Evolutionary conservation across 148 eudicot species (phyloP), one percentile per base, ranked within the genome.

Genomic region (Camellia japonica): DNA sequence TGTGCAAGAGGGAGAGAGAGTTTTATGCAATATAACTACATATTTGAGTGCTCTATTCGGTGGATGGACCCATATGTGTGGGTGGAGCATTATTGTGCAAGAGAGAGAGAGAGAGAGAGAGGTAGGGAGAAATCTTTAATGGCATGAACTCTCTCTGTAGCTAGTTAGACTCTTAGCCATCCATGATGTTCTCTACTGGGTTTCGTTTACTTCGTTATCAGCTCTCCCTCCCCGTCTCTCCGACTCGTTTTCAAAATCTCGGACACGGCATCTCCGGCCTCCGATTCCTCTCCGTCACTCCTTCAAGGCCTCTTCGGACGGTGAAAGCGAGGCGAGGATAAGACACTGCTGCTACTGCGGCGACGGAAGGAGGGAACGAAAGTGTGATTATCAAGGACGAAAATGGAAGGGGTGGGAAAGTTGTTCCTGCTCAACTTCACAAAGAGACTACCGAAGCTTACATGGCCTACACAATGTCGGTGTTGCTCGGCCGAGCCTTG

Each of bases 401-500:
- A 2, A 79, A 77, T 23, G 84, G 88, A 2, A 84, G 65, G 5
- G 88, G 82, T 1, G 87, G 86, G 83, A 89, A 95, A 77, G 79
- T 96, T 76, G 91, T 96, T 0, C 82, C 86, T 30, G 55, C 88
- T 9, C 98, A 92, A 89, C 92, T 96, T 59, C 98, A 96, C 43
- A 93, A 87, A 84, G 99, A 96, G 85, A 97, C 99, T 2, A 96
- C 94, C 2, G 98, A 96, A 63, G 98, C 99, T 0, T 96, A 96
- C 79, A 91, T 93, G 95, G 82, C 99, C 12, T 96, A 96, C 63
- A 98, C 99, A 0, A 96, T 96, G 99, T 96, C 99, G 7, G 99
- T 96, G 10, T 83, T 96, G 80, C 87, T 96, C 1, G 99, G 99
- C 5, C 88, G 99, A 6, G 99, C 99, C 7, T 76, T 96, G 77